Evolutionary conservation across 768 basidiomycete genomes (phyloP), one percentile per base, ranked within the genome.

Genomic region (Kwoniella botswanensis): DNA sequence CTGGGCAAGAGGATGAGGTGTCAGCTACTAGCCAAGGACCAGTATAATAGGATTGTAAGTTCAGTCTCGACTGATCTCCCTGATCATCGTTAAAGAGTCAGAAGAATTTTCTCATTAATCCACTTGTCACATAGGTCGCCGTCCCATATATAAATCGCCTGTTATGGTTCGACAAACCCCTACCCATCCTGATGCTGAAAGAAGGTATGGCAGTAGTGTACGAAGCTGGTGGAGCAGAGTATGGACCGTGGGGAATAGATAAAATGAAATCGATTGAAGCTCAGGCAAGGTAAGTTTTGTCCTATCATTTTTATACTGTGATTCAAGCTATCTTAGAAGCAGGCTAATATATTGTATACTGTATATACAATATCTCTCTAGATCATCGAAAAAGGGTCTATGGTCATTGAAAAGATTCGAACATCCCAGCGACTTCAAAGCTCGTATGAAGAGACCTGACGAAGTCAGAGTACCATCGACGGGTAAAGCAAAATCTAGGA

Each of bases 351-450:
- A 35, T 35, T 26, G 26, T 26, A 26, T 26, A 26, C 4, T 3
- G 26, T 26, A 26, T 35, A 35, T 35, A 35, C 35, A 13, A 22
- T 3, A 59, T 7, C 21, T 59, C 5, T 2, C 62, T 24, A 46
- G 92, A 76, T 80, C 83, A 44, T 87, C 87, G 41, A 87, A 87
- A 63, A 85, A 86, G 69, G 94, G 94, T 0, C 91, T 94, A 87
- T 96, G 93, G 93, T 85, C 83, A 29, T 72, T 87, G 0, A 75
- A 72, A 5, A 85, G 85, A 18, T 82, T 81, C 15, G 94, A 95
- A 74, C 88, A 88, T 9, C 94, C 94, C 0, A 88, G 89, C 0
- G 90, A 91, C 60, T 95, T 92, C 82, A 95, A 97, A 84, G 88
- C 88, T 43, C 86, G 92, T 53, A 65, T 76, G 68, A 76, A 79